Percentiles rank a stretch among this genome's conserved stretches.
Conservation (phyloP, 2,329 filamentous ascomycete species). For the Paecilomyces dactylethromorphus region DNA sequence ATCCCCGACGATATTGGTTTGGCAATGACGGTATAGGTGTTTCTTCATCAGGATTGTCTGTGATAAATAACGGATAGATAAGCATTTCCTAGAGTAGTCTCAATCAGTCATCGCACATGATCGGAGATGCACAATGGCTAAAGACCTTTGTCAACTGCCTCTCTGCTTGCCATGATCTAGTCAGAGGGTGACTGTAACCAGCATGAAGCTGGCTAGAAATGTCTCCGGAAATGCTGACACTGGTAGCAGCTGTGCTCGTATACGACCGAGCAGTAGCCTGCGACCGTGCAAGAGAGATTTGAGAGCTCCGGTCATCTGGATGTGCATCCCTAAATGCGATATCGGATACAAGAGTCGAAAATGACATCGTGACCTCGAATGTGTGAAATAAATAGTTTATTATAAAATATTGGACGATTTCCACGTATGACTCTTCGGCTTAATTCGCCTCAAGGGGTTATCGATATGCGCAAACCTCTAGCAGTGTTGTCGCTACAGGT, state of each 20-base stretch:
- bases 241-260: slow-evolving; percentile 43
- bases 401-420: background rate
- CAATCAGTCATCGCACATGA: slow-evolving; percentile 2
- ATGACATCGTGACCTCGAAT: slow-evolving; percentile 35
- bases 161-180: slow-evolving; percentile 76
- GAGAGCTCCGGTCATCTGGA: slow-evolving; percentile 36
- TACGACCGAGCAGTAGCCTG: slow-evolving; percentile 36
- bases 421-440: background rate
- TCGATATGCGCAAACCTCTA: background rate
- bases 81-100: slow-evolving; percentile 73
- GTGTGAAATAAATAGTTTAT: too few species aligned
- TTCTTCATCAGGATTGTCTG: slow-evolving; percentile 89
- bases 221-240: slow-evolving; percentile 52
- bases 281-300: slow-evolving; percentile 34
- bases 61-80: slow-evolving; percentile 95
- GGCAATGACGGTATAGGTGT: slow-evolving; percentile 84
- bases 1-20: slow-evolving; percentile 77
- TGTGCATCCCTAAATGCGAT: slow-evolving; percentile 39
- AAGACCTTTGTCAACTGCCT: slow-evolving; percentile 76
- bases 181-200: slow-evolving; percentile 73
- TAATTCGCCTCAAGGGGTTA: background rate
- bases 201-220: slow-evolving; percentile 79
- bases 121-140: slow-evolving; percentile 1
- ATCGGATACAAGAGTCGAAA: slow-evolving; percentile 45
- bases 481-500: too few species aligned